Evolutionary conservation across 768 basidiomycete species (phyloP), one percentile per base, ranked within the genome.

Genomic region (Royoungia palumana): DNA sequence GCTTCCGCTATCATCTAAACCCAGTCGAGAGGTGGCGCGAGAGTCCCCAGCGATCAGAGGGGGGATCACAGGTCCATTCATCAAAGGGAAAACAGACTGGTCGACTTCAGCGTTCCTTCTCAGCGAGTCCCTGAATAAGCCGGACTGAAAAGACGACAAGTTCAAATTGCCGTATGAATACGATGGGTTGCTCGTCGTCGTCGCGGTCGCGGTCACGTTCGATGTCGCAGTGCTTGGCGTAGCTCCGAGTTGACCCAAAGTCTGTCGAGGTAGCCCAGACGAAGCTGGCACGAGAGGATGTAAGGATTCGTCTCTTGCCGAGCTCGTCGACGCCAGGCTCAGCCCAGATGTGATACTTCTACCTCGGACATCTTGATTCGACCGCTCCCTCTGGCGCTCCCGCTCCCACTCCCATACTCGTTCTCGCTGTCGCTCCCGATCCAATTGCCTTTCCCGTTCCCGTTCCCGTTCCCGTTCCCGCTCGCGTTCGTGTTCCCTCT

Each of bases 131-230:
- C 66, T 60, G 42, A 69, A 67, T 19, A 69, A 30, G 3, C 66
- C 66, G 21, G 66, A 63, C 28, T 65, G 65, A 44, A 67, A 67
- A 34, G 65, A 50, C 16, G 64, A 55, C 6, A 67, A 42, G n/a
- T 67, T 63, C n/a, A 67, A 22, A 39, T 59, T 67, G 44, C 51
- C 57, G 41, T 67, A 67, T 6, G 67, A 63, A 39, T 67, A 64
- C 6, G 49, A 54, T 25, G 53, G 53, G n/a, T 20, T 41, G 30
- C 34, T n/a, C 53, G 37, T 55, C 58, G 50, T 40, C 12, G 50
- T 5, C 9, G 40, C 43, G 20, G 46, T 32, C 13, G 49, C 0
- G 0, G 35, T 41, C 21, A 36, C 27, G 17, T 40, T 53, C 24
- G 54, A 8, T 0, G 37, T 39, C 27, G 38, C 28, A 7, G 46